phyloP scores from a whole-genome alignment of 805 yeast genomes.

The Starmerella stellata region DNA sequence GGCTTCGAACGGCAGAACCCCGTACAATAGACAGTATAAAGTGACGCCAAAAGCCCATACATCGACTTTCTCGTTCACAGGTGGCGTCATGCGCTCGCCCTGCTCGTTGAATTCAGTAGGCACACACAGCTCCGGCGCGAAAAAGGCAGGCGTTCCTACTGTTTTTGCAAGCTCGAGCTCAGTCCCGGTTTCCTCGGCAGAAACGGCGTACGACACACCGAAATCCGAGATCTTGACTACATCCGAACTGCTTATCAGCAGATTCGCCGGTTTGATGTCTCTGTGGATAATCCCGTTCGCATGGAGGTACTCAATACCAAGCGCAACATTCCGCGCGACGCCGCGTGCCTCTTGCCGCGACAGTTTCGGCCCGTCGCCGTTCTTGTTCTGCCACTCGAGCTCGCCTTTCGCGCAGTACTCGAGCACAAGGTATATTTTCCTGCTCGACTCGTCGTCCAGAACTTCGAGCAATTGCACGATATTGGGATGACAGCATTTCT shows the following conservation, averaged over 20 bases:
- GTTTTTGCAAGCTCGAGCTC: slow-evolving; percentile 84
- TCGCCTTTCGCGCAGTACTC: slow-evolving; percentile 88
- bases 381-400: slow-evolving; percentile 51
- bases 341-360: slow-evolving; percentile 48
- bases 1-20: slow-evolving; percentile 75
- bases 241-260: slow-evolving; percentile 50
- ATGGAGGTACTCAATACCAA: slow-evolving; percentile 82
- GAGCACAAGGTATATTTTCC: slow-evolving; percentile 74
- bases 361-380: slow-evolving; percentile 44
- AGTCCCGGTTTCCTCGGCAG: slow-evolving; percentile 24
- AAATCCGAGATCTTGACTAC: slow-evolving; percentile 87
- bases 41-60: slow-evolving; percentile 98
- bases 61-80: slow-evolving; percentile 67
- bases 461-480: slow-evolving; percentile 79
- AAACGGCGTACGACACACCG: slow-evolving; percentile 58
- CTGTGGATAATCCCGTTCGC: slow-evolving; percentile 64
- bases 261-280: slow-evolving; percentile 88
- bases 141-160: slow-evolving; percentile 94
- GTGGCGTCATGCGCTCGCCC: slow-evolving; percentile 23
- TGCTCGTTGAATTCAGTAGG: slow-evolving; percentile 12
- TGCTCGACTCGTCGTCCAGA: slow-evolving; percentile 62
- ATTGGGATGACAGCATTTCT: slow-evolving; percentile 78
- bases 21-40: slow-evolving; percentile 69
- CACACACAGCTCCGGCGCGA: slow-evolving; percentile 76
- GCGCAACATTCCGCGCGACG: slow-evolving; percentile 63